phyloP scores from a whole-genome alignment of 805 yeast genomes.

The Candida mattraensis region DNA sequence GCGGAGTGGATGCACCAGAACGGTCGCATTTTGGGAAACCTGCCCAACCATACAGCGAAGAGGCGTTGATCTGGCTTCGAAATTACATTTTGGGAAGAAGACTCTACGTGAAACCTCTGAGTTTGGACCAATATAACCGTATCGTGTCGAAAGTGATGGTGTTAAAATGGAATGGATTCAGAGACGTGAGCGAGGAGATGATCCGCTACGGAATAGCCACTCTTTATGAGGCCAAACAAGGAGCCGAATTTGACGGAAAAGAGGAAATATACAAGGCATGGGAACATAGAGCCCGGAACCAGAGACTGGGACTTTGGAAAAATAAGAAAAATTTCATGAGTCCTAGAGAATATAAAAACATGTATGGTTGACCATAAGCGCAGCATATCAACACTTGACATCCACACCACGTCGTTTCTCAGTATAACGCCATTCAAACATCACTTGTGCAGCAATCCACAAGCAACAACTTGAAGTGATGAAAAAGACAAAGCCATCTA shows the following conservation, averaged over 20 bases:
- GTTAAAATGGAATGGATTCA: constrained; percentile 63
- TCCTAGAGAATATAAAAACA: constrained; percentile 77
- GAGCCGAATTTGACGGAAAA: constrained; percentile 84
- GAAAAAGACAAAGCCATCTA: constrained; percentile 64
- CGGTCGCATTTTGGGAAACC: constrained; percentile 92
- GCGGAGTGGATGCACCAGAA: constrained; percentile 98
- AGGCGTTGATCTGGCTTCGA: constrained; percentile 78
- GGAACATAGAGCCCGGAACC: constrained; percentile 59
- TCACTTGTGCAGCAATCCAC: constrained; percentile 84
- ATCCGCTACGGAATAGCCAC: constrained; percentile 77
- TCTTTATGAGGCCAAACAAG: constrained; percentile 78
- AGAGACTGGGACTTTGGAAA: constrained; percentile 69
- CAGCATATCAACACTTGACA: constrained; percentile 59
- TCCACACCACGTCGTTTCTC: constrained; percentile 84
- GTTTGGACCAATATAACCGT: constrained; percentile 85
- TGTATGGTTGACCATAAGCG: constrained; percentile 27
- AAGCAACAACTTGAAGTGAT: constrained; percentile 60
- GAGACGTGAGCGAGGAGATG: constrained; percentile 88
- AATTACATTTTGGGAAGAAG: constrained; percentile 61
- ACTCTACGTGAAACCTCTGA: constrained; percentile 74
- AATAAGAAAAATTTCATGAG: constrained; percentile 45
- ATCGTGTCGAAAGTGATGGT: constrained; percentile 76
- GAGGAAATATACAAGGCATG: constrained; percentile 58
- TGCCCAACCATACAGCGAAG: constrained; percentile 84
- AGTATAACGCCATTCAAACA: constrained; percentile 88